Conservation (phyloP, 352 stramenopile species). For the Phytophthora hybrid region DNA sequence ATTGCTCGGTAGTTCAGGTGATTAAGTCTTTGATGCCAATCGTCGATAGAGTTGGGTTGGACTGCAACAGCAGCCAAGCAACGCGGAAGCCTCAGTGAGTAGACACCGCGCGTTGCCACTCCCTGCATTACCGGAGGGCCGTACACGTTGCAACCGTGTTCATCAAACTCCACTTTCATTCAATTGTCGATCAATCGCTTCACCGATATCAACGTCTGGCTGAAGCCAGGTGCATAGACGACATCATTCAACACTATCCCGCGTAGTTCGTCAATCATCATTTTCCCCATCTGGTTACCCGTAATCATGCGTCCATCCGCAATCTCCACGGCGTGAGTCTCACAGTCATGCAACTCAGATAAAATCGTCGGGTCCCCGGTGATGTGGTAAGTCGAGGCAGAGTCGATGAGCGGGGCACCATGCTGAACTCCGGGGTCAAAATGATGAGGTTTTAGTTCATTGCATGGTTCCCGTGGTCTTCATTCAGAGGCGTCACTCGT, state of each 20-base stretch:
- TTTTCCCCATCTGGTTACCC: slow-evolving; percentile 6
- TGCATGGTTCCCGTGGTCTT: slow-evolving; percentile 10
- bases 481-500: not conserved
- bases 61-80: not conserved
- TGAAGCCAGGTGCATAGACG: slow-evolving; percentile 7
- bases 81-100: not conserved
- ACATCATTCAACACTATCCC: not conserved
- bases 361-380: not conserved
- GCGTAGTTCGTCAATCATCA: not conserved
- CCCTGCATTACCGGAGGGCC: not conserved
- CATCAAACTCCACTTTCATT: slow-evolving; percentile 17
- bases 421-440: not conserved
- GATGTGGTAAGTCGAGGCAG: slow-evolving; percentile 12
- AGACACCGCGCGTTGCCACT: not conserved
- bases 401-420: slow-evolving; percentile 22
- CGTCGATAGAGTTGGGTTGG: slow-evolving; percentile 6
- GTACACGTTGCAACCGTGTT: slow-evolving; percentile 9
- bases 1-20: slow-evolving; percentile 16
- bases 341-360: slow-evolving; percentile 10
- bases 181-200: slow-evolving; percentile 20
- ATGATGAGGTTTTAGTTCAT: not conserved
- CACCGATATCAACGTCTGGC: no score
- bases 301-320: not conserved
- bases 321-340: slow-evolving; percentile 16
- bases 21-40: slow-evolving; percentile 5